Evolutionary conservation across 106 monocot species (phyloP).

Genomic region (Agapanthus africanus): DNA sequence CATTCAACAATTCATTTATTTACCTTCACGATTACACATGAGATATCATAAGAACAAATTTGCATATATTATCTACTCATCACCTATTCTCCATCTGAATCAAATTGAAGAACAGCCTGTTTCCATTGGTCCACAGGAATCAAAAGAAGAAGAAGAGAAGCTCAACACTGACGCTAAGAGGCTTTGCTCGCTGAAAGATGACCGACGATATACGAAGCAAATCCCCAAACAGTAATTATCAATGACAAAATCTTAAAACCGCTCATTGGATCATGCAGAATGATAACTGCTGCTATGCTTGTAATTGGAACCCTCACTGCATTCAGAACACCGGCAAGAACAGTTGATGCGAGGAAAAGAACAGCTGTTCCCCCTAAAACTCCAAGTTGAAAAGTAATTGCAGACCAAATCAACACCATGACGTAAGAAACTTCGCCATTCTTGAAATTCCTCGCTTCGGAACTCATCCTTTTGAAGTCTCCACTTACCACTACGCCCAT

Average conservation of each 20-base stretch:
- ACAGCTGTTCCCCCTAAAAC: conserved; percentile 74
- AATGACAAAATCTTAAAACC: conserved; percentile 87
- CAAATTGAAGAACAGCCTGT: background rate
- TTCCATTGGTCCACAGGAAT: background rate
- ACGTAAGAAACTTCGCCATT: conserved; percentile 49
- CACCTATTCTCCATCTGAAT: no score
- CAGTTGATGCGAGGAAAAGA: conserved; percentile 83
- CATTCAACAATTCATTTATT: no score
- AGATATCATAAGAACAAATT: background rate
- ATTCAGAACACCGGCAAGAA: conserved; percentile 89
- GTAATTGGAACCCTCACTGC: conserved; percentile 87
- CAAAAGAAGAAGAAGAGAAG: background rate
- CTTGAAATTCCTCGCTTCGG: conserved; percentile 52
- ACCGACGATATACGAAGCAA: conserved; percentile 75
- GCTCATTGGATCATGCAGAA: conserved; percentile 88
- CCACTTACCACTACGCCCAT: conserved; percentile 44
- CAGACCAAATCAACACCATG: conserved; percentile 74
- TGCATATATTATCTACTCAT: no score
- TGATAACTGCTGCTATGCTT: conserved; percentile 65
- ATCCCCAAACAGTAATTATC: conserved; percentile 87
- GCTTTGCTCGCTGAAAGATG: conserved; percentile 26
- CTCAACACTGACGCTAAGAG: conserved; percentile 3
- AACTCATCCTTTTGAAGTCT: conserved; percentile 55
- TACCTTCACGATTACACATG: background rate
- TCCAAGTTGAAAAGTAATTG: conserved; percentile 84